A percentile compares a stretch with the other conserved stretches of the same genome.
phyloP scores from a whole-genome alignment of 108 stramenopile species.

The Cyclotella baltica region DNA sequence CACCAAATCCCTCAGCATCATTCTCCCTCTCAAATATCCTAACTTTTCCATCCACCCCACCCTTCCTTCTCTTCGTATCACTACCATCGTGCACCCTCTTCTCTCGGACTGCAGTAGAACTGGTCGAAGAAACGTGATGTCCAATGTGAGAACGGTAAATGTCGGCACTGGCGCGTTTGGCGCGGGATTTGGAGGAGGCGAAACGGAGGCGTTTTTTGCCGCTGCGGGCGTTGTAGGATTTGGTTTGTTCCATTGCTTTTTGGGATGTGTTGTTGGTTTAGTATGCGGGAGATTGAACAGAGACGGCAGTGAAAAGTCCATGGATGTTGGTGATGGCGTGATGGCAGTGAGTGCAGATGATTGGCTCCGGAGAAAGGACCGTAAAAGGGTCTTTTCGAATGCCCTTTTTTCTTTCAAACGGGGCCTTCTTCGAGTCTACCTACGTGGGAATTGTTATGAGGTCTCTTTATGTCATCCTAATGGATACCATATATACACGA shows the following conservation, averaged over 20 bases:
- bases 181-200: slow-evolving; percentile 69
- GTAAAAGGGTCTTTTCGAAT: no score
- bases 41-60: slow-evolving; percentile 18
- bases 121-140: slow-evolving; percentile 52
- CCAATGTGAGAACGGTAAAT: slow-evolving; percentile 82
- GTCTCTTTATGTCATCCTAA: no score
- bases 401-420: no score
- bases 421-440: no score
- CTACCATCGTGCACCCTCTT: slow-evolving; percentile 71
- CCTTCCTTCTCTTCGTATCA: slow-evolving; percentile 39
- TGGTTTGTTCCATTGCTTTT: slow-evolving; percentile 54
- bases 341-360: no score
- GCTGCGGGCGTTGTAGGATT: slow-evolving; percentile 69
- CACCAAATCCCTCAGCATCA: slow-evolving; percentile 46
- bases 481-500: no score
- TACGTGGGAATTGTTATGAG: no score
- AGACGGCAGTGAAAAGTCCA: no score
- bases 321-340: no score
- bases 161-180: slow-evolving; percentile 82
- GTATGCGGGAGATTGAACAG: not conserved
- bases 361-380: no score
- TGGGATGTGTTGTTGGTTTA: not conserved
- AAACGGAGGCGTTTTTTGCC: slow-evolving; percentile 82
- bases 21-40: slow-evolving; percentile 51
- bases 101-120: slow-evolving; percentile 73